Base-by-base conservation (phyloP, 441 rosid species). In the Populus hybrid region DNA sequence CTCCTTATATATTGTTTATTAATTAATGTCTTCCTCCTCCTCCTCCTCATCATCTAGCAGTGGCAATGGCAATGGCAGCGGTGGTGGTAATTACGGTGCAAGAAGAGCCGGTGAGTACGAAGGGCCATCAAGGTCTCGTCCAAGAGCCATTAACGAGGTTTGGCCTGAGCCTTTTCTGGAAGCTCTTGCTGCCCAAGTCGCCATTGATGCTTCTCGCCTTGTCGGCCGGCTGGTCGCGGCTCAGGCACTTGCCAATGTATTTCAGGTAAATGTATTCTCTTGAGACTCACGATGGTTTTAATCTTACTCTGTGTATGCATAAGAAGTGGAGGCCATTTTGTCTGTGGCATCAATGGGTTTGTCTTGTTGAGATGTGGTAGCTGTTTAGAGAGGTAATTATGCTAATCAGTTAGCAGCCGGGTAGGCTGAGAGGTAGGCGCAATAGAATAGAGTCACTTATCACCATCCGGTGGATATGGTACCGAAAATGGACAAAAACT, bases 91-190 rank as follows among this genome's bases (percentile, higher is more conserved):
- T 24, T 9, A 66, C 38, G 86, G 85, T 21, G 81, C 79, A 28
- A 64, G 68, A 68, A 69, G 87, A 35, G 59, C 81, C 4, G 82
- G 76, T 29, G 90, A 82, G 71, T 87, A 79, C 67, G 98, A 89
- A 79, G 99, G 50, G 1, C 96, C 99, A 2, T 83, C 96, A 10
- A 86, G 87, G n/a, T 74, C 87, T 28, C 91, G 98, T 3, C 90
- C 84, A 20, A 92, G 91, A 40, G 86, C 82, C 36, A 74, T 74
- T 40, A 89, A 85, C 81, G 99, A 93, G 29, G 89, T 90, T 7
- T 95, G 98, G 99, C 99, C 99, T 0, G 99, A 92, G 71, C 99
- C 93, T 74, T 91, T 95, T 71, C 80, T 95, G 24, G 99, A 95
- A 81, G 92, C 94, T 40, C 93, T 95, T 24, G 97, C 96, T 21